Evolutionary conservation across 1,284 basidiomycete species (phyloP).

Genomic region (Irpex sp.): DNA sequence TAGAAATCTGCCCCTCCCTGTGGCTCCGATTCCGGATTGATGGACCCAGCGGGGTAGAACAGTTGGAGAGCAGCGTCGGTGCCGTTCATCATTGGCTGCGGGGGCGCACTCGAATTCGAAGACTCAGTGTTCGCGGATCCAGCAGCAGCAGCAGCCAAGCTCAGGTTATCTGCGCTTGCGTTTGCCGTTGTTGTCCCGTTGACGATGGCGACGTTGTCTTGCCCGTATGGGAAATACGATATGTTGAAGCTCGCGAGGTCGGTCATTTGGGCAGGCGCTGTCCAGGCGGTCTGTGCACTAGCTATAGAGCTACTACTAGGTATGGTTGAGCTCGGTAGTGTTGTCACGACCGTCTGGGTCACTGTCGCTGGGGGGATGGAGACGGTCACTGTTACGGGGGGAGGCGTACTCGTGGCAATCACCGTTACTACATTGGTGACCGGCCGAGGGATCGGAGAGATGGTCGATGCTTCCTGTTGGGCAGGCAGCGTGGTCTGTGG

Average conservation of each 20-base stretch:
- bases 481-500: neutral
- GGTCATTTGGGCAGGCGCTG: slow-evolving; percentile 46
- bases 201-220: slow-evolving; percentile 57
- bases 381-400: slow-evolving; percentile 32
- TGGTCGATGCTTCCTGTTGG: neutral
- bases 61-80: slow-evolving; percentile 43
- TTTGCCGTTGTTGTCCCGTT: slow-evolving; percentile 29
- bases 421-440: slow-evolving; percentile 19
- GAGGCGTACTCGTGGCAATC: slow-evolving; percentile 25
- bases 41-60: slow-evolving; percentile 59
- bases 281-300: slow-evolving; percentile 38
- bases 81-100: slow-evolving; percentile 16
- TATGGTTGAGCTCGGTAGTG: slow-evolving; percentile 15
- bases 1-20: slow-evolving; percentile 72
- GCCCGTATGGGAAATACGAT: slow-evolving; percentile 50
- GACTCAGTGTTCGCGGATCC: neutral
- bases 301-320: neutral
- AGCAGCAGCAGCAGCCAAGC: slow-evolving; percentile 1
- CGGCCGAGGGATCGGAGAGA: slow-evolving; percentile 4
- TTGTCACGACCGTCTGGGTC: slow-evolving; percentile 25
- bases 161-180: slow-evolving; percentile 1
- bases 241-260: slow-evolving; percentile 62
- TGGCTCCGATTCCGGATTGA: slow-evolving; percentile 56
- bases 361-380: slow-evolving; percentile 30
- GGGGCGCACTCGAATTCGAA: neutral